A percentile compares a stretch with the other conserved stretches of the same genome.
These are phyloP conservation scores for Halophytophthora polymorphica DNA, from an alignment of 352 stramenopile genomes.

Conservation along the genomic window DNA sequence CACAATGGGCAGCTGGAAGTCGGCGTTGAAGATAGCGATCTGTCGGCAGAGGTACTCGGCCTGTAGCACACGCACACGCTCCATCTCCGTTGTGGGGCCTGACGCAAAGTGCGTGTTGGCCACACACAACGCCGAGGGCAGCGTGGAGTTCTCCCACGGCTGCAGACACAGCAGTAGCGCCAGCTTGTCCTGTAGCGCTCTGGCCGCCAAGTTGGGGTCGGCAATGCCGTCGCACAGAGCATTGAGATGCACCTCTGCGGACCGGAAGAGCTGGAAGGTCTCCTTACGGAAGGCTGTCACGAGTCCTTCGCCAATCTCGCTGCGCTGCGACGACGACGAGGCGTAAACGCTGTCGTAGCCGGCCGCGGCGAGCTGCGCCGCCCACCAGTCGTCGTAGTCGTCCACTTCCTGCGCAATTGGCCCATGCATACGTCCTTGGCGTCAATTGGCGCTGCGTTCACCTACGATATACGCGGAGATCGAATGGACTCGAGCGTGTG, in stretches of 20 bases:
- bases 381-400: constrained; percentile 87
- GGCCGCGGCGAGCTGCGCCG: constrained; percentile 39
- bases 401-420: constrained; percentile 62
- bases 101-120: constrained; percentile 46
- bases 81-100: constrained; percentile 25
- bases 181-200: constrained; percentile 63
- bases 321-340: constrained; percentile 11
- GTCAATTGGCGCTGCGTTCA: not conserved
- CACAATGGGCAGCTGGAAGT: constrained; percentile 83
- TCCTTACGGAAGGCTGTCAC: constrained; percentile 75
- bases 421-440: not conserved
- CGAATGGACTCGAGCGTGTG: not conserved
- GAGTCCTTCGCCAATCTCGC: constrained; percentile 56
- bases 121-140: constrained; percentile 72
- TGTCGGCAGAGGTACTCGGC: constrained; percentile 61
- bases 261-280: constrained; percentile 79
- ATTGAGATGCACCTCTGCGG: constrained; percentile 57
- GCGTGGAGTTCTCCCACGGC: constrained; percentile 69
- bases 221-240: constrained; percentile 34
- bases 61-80: constrained; percentile 68
- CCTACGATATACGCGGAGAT: not conserved
- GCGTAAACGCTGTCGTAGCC: constrained; percentile 86
- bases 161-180: constrained; percentile 74
- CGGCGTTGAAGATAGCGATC: constrained; percentile 72
- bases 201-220: constrained; percentile 43